Conservation (phyloP, 345 rosid species). For the Brassica rapa region DNA sequence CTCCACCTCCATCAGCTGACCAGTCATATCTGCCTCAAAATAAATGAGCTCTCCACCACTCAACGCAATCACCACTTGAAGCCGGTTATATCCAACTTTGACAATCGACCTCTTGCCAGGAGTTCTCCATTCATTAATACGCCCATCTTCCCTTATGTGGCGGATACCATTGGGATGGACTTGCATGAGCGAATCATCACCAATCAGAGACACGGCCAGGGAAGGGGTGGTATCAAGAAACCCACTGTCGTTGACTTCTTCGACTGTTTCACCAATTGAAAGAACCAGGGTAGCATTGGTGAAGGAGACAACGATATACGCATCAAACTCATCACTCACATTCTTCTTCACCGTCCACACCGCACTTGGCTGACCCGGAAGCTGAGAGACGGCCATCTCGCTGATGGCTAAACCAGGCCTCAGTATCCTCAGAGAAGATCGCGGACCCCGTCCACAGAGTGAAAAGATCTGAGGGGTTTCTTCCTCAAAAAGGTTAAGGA, state of each 20-base stretch:
- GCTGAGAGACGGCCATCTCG: constrained; percentile 99
- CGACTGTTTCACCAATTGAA: constrained; percentile 97
- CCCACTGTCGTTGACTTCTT: constrained; percentile 97
- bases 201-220: constrained; percentile 80
- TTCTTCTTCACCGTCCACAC: constrained; percentile 99
- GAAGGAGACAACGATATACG: constrained; percentile 95
- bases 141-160: constrained; percentile 98
- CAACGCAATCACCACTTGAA: constrained; percentile 93
- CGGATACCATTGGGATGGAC: constrained; percentile 96
- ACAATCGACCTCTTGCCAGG: constrained; percentile 99
- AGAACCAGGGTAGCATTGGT: constrained; percentile 95
- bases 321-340: constrained; percentile 88
- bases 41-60: constrained; percentile 98
- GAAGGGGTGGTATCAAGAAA: constrained; percentile 97
- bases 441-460: constrained; percentile 95
- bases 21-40: constrained; percentile 95
- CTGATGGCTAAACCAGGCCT: constrained; percentile 94
- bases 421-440: constrained; percentile 86
- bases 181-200: constrained; percentile 99
- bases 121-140: constrained; percentile 97
- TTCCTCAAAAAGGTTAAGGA: constrained; percentile 88
- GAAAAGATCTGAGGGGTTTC: constrained; percentile 94
- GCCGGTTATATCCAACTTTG: constrained; percentile 94
- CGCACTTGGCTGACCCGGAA: constrained; percentile 99
- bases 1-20: constrained; percentile 97